Conservation (phyloP, 2,329 filamentous ascomycete genomes). For the Fusarium nanum region DNA sequence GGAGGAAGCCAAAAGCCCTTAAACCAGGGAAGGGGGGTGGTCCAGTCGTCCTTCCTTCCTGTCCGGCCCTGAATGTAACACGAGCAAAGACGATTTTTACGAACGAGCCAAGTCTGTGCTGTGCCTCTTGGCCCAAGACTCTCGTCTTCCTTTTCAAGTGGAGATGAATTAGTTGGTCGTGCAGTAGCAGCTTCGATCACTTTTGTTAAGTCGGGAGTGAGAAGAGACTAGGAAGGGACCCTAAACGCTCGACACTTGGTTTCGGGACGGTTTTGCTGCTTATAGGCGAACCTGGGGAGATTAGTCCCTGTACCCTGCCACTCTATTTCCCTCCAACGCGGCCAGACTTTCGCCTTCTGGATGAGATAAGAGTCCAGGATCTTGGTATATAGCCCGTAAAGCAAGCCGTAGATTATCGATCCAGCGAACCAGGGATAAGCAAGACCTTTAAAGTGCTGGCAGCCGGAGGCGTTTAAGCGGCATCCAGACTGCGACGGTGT, state of each 20-base stretch:
- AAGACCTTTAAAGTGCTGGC: slow-evolving; percentile 38
- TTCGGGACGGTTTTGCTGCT: slow-evolving; percentile 23
- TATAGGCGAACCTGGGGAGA: slow-evolving; percentile 13
- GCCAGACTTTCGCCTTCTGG: slow-evolving; percentile 4
- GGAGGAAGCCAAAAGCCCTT: slow-evolving; percentile 32
- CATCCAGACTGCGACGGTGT: slow-evolving; percentile 29
- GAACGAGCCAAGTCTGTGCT: slow-evolving; percentile 21
- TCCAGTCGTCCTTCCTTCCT: not conserved
- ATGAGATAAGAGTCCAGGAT: slow-evolving; percentile 27
- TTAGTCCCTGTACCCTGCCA: slow-evolving; percentile 28
- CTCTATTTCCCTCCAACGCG: slow-evolving; percentile 20
- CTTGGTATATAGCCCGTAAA: slow-evolving; percentile 10
- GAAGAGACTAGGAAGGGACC: slow-evolving; percentile 9
- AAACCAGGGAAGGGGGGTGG: slow-evolving; percentile 24
- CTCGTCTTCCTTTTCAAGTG: slow-evolving; percentile 7
- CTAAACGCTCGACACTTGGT: not conserved
- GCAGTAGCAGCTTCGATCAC: slow-evolving; percentile 11
- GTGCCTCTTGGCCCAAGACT: slow-evolving; percentile 19
- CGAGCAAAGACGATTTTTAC: slow-evolving; percentile 19
- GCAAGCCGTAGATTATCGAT: slow-evolving; percentile 5
- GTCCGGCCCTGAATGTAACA: slow-evolving; percentile 23
- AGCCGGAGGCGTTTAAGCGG: slow-evolving; percentile 19
- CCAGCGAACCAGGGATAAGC: slow-evolving; percentile 32
- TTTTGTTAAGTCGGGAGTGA: slow-evolving; percentile 5
- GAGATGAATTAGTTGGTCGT: slow-evolving; percentile 16